These are phyloP conservation scores for Saccharum hybrid DNA, from an alignment of 202 grass and related monocot species.

Conservation along the genomic window DNA sequence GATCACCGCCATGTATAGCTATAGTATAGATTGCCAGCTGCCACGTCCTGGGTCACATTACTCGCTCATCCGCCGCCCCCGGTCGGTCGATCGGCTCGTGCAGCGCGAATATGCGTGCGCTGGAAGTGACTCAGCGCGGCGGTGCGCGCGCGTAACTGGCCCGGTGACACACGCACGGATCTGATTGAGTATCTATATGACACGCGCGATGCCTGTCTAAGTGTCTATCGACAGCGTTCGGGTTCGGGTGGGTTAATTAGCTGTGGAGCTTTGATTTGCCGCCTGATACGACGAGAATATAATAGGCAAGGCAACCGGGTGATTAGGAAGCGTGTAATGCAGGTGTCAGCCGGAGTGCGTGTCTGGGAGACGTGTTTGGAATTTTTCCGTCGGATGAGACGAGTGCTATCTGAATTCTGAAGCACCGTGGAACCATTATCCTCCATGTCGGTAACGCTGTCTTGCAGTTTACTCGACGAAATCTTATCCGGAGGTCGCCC, in stretches of 20 bases:
- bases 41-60: neutral
- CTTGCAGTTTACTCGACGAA: too few species aligned
- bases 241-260: neutral
- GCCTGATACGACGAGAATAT: neutral
- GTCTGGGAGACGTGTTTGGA: neutral
- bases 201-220: too few species aligned
- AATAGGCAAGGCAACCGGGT: neutral
- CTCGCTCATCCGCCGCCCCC: neutral
- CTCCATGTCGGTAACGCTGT: neutral
- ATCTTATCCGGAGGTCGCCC: too few species aligned
- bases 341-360: neutral
- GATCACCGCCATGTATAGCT: constrained; percentile 15
- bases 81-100: neutral
- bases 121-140: neutral
- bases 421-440: neutral
- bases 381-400: neutral
- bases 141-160: too few species aligned
- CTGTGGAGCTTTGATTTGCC: neutral
- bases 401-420: neutral
- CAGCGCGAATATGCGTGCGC: neutral
- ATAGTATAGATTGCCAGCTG: too few species aligned
- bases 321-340: neutral
- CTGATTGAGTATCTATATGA: too few species aligned
- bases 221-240: too few species aligned
- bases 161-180: too few species aligned